Evolutionary conservation across 2,329 filamentous ascomycete species (phyloP), one percentile per base, ranked within the genome.

Genomic region (Penicillium sumatraense): DNA sequence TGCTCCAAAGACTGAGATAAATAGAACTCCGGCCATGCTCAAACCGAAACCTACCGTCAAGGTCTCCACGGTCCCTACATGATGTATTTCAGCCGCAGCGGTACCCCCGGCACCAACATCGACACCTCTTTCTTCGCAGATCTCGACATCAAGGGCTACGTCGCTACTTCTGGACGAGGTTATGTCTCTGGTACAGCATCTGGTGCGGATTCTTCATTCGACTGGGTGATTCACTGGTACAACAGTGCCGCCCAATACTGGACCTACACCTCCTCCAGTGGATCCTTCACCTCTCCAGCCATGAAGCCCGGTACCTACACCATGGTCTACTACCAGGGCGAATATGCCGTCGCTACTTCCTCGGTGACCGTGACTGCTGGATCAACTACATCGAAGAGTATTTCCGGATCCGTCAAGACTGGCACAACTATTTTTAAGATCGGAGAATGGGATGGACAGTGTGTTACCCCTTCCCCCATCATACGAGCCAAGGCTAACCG

Each of bases 281-380:
- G 86, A 9, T 75, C 75, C 11, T 89, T 86, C 71, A 86, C 80
- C 2, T 87, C 85, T 0, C 86, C 86, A 0, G 74, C 80, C 53
- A 89, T 89, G 86, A 86, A 86, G 64, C 83, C 86, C 0, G 86
- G 86, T 26, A 86, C 83, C 0, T 89, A 89, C 72, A 87, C 83
- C n/a, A 86, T 87, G 80, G 81, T 86, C 4, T 79, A 89, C 33
- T 87, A 86, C 71, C 83, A 85, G 61, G 80, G 76, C 16, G 84
- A 87, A 67, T 81, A 81, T 65, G 76, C 80, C 57, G 82, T 86
- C 8, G 82, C 81, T 3, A 77, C 78, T 2, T 71, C 75, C 21
- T 75, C 72, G 5, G 80, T 84, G 14, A 75, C 71, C 0, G 82
- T 87, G 36, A 75, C 73, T 2, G 80, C 81, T 1, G 83, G 83